Conservation (phyloP, 163 green algal species). For the Prototheca cutis region DNA sequence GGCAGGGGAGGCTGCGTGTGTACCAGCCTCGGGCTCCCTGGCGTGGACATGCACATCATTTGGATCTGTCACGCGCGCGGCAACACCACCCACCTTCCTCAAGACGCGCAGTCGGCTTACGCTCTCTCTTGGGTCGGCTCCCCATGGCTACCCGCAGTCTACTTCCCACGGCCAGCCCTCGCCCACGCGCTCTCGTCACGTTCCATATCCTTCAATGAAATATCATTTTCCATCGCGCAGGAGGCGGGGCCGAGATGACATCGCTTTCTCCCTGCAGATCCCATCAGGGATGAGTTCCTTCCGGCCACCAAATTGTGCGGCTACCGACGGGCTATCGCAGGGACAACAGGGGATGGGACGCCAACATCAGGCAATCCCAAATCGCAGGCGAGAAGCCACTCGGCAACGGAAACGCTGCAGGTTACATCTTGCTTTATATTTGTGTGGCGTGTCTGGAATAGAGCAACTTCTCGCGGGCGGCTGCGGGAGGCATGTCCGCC, state of each 20-base stretch:
- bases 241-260: neutral
- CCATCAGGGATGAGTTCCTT: neutral
- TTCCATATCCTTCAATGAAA: too few relatives aligned
- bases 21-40: neutral
- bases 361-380: neutral
- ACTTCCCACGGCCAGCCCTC: neutral
- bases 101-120: neutral
- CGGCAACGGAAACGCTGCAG: neutral
- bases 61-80: too few relatives aligned
- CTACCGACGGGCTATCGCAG: neutral
- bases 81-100: neutral
- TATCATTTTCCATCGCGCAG: neutral
- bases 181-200: too few relatives aligned
- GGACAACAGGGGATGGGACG: neutral
- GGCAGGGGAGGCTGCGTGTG: neutral
- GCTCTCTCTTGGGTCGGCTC: neutral
- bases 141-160: neutral
- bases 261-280: neutral
- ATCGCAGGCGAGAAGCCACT: neutral
- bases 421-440: neutral
- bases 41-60: neutral
- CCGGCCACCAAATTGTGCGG: too few relatives aligned
- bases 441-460: too few relatives aligned
- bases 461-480: too few relatives aligned
- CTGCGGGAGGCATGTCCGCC: neutral